Evolutionary conservation across 1,284 basidiomycete genomes (phyloP).

Genomic region (Ustilago tritici): DNA sequence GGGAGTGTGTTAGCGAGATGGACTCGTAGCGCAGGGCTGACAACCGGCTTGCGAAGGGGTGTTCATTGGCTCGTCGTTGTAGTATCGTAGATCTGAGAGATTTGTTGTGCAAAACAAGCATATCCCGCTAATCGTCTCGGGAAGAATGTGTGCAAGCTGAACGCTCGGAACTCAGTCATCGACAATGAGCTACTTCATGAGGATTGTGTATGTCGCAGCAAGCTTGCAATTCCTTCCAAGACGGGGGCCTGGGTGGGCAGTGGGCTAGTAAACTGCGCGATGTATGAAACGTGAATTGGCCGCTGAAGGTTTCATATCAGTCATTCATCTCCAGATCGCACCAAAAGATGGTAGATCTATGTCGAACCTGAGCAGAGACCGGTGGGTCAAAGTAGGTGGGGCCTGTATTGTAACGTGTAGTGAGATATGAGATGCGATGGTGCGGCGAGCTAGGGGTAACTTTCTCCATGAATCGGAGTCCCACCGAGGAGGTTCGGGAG

Average conservation of each 20-base stretch:
- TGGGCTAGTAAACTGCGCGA: background rate
- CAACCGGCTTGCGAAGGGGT: background rate
- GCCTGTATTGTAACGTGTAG: background rate
- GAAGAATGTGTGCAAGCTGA: background rate
- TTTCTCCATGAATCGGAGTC: background rate
- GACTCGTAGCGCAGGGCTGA: slow-evolving; percentile 24
- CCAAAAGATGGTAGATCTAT: background rate
- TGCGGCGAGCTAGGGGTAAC: background rate
- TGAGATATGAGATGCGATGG: background rate
- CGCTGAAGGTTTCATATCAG: background rate
- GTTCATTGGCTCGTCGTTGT: background rate
- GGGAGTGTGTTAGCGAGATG: slow-evolving; percentile 83
- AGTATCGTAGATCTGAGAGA: slow-evolving; percentile 7
- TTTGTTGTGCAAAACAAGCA: slow-evolving; percentile 7
- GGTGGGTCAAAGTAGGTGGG: background rate
- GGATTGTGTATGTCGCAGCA: background rate
- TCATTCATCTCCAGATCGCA: background rate
- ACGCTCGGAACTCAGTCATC: background rate
- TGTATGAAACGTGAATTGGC: background rate
- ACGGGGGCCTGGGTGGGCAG: background rate
- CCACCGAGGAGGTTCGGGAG: background rate
- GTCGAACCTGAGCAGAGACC: background rate
- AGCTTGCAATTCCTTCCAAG: background rate
- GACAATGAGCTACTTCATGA: background rate
- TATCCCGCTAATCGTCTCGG: background rate